Evolutionary conservation across 257 asterid species (phyloP).

Genomic region (Anisodus acutangulus): DNA sequence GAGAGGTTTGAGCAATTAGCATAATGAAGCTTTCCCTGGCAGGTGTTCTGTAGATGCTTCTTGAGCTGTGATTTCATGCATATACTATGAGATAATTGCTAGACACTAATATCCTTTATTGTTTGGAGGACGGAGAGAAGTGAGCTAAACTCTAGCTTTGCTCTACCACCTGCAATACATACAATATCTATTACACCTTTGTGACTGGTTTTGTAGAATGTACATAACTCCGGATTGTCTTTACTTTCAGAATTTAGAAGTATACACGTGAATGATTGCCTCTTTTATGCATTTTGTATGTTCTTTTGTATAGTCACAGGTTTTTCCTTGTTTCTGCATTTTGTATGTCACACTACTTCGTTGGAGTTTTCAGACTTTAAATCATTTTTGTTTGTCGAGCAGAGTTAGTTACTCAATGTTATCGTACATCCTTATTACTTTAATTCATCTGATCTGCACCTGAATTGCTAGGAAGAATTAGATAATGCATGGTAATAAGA

Average conservation of each 20-base stretch:
- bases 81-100: not conserved
- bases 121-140: slow-evolving; percentile 1
- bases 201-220: slow-evolving; percentile 35
- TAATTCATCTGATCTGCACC: not conserved
- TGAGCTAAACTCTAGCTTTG: slow-evolving; percentile 33
- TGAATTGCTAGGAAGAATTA: not conserved
- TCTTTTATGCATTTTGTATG: not conserved
- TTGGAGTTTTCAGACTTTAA: not conserved
- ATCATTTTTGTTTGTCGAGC: not conserved
- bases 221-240: not conserved
- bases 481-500: not conserved
- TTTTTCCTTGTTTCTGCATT: not conserved
- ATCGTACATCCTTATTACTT: not conserved
- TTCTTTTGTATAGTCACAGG: not conserved
- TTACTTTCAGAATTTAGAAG: not conserved
- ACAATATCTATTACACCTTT: slow-evolving; percentile 20
- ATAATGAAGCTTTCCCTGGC: slow-evolving; percentile 26
- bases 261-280: not conserved
- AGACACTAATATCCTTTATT: not conserved
- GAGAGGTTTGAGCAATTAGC: slow-evolving; percentile 26
- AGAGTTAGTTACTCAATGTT: not conserved
- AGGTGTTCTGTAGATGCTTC: slow-evolving; percentile 27
- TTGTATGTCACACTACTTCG: not conserved
- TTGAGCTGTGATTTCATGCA: slow-evolving; percentile 24
- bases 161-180: slow-evolving; percentile 22